Evolutionary conservation across 257 asterid species (phyloP), one percentile per base, ranked within the genome.

Genomic region (Nicotiana noctiflora): DNA sequence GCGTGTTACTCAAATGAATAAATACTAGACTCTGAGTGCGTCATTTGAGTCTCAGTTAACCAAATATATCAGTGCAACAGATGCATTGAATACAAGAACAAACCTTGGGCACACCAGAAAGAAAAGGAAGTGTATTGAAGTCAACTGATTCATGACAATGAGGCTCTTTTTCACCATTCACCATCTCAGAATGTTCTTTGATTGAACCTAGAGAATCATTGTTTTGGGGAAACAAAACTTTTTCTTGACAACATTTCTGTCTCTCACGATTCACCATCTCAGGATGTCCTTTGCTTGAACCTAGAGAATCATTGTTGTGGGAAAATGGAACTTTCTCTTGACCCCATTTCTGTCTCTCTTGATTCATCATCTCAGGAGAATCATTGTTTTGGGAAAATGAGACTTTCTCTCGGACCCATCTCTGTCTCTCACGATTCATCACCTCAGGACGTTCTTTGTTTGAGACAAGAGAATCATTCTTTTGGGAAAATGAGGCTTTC

Each of bases 41-140:
- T 72, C 25, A 15, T 23, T 61, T 14, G 61, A 23, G 78, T 74
- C 44, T 23, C 23, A 49, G 3, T 23, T 23, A 46, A 49, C 23
- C 9, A 21, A 13, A 49, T 21, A 14, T 74, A 49, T 8, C 61
- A 74, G 17, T 23, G 40, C 61, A 49, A 74, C 61, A 74, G 61
- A 74, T 46, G n/a, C 59, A 80, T 70, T 56, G 60, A 81, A 79
- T 60, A 57, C 59, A 79, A 51, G 83, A 52, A 83, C 64, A 82
- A 81, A 96, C 98, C 97, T 90, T 86, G 15, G 97, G 98, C 77
- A 79, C 64, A 88, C 84, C 77, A 77, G 90, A 79, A 82, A 96
- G 98, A 77, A 84, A 86, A 32, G 97, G 96, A 87, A 91, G 93
- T 88, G 91, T 88, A 68, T 90, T 92, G 82, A 94, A 89, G 86